phyloP scores from a whole-genome alignment of 2,329 filamentous ascomycete genomes.

The Fusarium brevicatenulatum region DNA sequence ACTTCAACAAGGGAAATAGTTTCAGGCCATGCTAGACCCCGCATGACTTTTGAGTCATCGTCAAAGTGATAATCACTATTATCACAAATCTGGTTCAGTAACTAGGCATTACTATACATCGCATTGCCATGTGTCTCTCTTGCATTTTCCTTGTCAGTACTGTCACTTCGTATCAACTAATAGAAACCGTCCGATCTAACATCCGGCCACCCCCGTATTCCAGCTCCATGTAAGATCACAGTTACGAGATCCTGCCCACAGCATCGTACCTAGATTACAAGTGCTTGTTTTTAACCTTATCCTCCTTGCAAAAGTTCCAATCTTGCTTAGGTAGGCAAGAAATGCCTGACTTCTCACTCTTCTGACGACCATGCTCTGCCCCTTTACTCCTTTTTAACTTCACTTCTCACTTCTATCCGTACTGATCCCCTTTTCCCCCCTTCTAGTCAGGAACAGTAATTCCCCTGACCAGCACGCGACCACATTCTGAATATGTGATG shows the following conservation, averaged over 20 bases:
- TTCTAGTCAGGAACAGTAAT: fast-evolving
- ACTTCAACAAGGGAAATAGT: not conserved
- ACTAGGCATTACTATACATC: not conserved
- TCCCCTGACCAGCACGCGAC: not conserved
- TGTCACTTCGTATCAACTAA: not conserved
- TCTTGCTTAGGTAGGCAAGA: too few relatives aligned
- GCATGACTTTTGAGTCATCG: fast-evolving
- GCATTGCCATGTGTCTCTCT: not conserved
- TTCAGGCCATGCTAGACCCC: not conserved
- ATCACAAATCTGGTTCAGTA: not conserved
- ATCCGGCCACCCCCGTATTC: not conserved
- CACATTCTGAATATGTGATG: not conserved
- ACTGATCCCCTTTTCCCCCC: too few relatives aligned
- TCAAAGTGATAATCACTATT: fast-evolving
- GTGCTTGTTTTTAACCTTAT: not conserved
- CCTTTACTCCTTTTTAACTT: not conserved
- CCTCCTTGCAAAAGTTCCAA: not conserved
- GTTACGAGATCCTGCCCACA: not conserved
- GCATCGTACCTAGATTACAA: fast-evolving
- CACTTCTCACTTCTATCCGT: not conserved
- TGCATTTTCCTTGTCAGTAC: not conserved
- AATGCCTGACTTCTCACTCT: too few relatives aligned
- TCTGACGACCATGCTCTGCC: fast-evolving
- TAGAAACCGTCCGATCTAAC: not conserved
- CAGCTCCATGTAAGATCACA: not conserved